A percentile compares a stretch with the other conserved stretches of the same genome.
phyloP scores from a whole-genome alignment of 2,329 filamentous ascomycete species.

The Harringtonia lauricola region DNA sequence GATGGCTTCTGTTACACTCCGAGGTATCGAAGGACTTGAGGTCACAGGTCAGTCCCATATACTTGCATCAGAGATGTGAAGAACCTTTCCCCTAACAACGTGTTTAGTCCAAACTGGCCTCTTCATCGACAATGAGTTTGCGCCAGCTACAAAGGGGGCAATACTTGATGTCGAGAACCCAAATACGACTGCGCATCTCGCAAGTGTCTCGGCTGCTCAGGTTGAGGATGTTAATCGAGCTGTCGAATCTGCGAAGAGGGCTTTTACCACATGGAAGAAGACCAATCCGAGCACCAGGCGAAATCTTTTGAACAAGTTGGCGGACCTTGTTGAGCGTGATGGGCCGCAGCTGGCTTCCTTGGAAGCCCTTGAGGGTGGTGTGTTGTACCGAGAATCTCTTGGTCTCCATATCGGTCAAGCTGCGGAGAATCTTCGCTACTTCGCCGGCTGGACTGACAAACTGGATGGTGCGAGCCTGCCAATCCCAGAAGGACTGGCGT shows the following conservation, averaged over 20 bases:
- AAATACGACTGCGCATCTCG: background rate
- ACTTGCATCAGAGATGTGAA: too few relatives aligned
- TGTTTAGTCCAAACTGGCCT: background rate
- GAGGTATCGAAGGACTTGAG: too few relatives aligned
- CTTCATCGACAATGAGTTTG: background rate
- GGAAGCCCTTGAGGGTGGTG: background rate
- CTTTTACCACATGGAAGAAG: background rate
- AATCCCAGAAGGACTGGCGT: background rate
- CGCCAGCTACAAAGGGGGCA: background rate
- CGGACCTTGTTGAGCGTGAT: background rate
- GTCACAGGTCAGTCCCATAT: too few relatives aligned
- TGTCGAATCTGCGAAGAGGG: background rate
- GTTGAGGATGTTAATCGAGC: background rate
- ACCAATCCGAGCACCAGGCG: background rate
- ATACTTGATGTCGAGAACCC: background rate
- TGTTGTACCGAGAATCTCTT: background rate
- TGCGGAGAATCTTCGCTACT: background rate
- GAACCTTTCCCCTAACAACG: too few relatives aligned
- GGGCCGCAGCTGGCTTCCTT: background rate
- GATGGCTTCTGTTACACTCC: too few relatives aligned
- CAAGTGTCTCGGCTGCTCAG: background rate
- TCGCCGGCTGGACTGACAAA: background rate
- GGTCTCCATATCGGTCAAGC: background rate
- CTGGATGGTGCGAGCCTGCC: background rate
- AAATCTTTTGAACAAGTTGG: background rate